A percentile compares a stretch with the other conserved stretches of the same genome.
phyloP scores from a whole-genome alignment of 169 alveolate species.

The Perkinsus marinus region DNA sequence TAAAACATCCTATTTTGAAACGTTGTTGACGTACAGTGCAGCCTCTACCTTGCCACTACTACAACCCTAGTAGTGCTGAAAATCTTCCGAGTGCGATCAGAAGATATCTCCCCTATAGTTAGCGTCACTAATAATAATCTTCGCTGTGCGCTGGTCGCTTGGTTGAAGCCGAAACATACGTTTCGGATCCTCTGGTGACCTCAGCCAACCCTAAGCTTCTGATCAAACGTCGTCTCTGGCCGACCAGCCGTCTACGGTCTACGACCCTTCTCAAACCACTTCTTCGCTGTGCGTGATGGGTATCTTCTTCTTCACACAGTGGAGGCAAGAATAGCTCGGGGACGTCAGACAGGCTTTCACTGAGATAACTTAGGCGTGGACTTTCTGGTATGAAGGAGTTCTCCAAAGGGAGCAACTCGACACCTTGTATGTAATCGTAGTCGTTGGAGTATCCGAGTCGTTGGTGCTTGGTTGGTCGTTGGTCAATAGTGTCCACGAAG shows the following conservation, averaged over 20 bases:
- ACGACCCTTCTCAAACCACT: neutral
- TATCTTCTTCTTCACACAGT: neutral
- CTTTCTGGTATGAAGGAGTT: neutral
- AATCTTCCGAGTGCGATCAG: neutral
- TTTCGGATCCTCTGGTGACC: neutral
- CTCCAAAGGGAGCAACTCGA: neutral
- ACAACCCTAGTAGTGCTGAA: neutral
- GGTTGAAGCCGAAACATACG: neutral
- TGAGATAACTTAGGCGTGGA: neutral
- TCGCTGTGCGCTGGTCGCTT: neutral
- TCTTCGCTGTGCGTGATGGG: neutral
- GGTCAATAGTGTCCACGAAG: neutral
- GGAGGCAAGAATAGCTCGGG: neutral
- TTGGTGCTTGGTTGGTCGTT: neutral
- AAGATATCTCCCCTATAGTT: neutral
- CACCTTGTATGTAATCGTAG: neutral
- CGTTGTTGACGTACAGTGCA: neutral
- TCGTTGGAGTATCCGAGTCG: neutral
- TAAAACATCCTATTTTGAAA: too few relatives aligned
- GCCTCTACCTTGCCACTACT: neutral
- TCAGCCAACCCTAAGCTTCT: neutral
- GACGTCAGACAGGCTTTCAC: neutral
- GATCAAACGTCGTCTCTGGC: neutral
- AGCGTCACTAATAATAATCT: neutral
- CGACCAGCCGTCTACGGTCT: neutral